Base-by-base conservation (phyloP, 1,284 basidiomycete species). In the Abortiporus biennis region DNA sequence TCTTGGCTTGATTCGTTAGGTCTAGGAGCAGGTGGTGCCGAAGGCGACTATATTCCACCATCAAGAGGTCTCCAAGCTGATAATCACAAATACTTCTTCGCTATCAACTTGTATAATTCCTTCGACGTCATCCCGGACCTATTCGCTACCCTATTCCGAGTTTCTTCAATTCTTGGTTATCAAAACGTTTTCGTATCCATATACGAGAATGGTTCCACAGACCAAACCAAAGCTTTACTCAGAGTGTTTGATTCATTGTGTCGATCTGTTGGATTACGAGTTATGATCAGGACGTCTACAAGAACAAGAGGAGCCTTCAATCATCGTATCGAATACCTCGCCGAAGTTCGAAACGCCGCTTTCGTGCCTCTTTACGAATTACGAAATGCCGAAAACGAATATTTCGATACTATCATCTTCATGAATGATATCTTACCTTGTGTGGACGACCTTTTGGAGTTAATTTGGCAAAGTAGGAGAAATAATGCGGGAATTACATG, bases 381-480 rank as follows among this genome's bases (percentile, higher is more conserved):
- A 33, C 76, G 93, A 36, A 92, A 95, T 59, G 71, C 84, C 27
- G 83, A 92, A 57, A 85, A 84, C 59, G 92, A 96, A 63, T 82
- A 89, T 49, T 97, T 96, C 52, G 93, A 97, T 67, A 80, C 85
- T 30, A 89, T 97, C 66, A 72, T 97, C 45, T 97, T 97, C 74
- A 96, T 97, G 93, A 97, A 95, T 74, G 93, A 97, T 64, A 85
- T 97, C 60, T 71, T 97, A 24, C 93, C 93, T 12, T 97, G 93
- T 62, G 81, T 94, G 39, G 93, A 97, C 61, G 93, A 97, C 65
- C 65, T 97, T 39, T 80, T 97, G 54, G 93, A 97, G 67, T 80
- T 97, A 56, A 92, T 97, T 59, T 96, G 85, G 86, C 93, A 97
- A 64, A 84, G 78, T 54, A 74, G 93, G 39, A 65, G 71, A 47